Conservation (phyloP, 2,329 filamentous ascomycete species). For the Beauveria asiatica region DNA sequence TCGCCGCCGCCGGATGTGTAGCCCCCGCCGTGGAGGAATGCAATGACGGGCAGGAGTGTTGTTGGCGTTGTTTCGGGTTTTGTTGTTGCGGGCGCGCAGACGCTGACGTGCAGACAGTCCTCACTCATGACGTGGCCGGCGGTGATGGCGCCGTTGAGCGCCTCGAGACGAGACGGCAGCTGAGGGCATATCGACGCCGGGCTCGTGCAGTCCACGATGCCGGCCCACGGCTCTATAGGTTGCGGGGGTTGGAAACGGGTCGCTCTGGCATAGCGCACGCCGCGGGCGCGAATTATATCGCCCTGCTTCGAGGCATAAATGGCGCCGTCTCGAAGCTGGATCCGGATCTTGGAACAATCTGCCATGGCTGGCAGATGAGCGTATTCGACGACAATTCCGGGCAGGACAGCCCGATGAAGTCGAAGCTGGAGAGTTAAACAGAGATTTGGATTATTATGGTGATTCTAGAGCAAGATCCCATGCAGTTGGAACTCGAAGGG, state of each 20-base stretch:
- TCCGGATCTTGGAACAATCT: constrained; percentile 15
- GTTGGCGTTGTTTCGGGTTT: no score
- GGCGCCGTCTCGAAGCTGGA: constrained; percentile 11
- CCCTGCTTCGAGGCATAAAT: constrained; percentile 9
- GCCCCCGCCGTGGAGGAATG: constrained; percentile 18
- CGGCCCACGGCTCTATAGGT: constrained; percentile 5
- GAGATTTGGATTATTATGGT: neutral
- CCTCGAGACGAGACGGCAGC: constrained; percentile 11
- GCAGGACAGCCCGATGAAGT: no score
- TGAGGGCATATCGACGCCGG: constrained; percentile 15
- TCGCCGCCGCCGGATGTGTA: constrained; percentile 14
- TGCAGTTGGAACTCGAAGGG: neutral
- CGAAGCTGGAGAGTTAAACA: neutral
- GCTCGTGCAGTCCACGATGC: constrained; percentile 10
- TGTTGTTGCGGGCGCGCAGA: constrained; percentile 3
- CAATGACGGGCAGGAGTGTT: constrained; percentile 19
- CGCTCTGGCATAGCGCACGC: constrained; percentile 12
- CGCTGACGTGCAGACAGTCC: constrained; percentile 14
- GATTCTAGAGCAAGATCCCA: neutral
- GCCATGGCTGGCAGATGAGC: neutral
- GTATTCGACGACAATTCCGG: no score
- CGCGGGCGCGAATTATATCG: constrained; percentile 11
- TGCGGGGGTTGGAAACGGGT: constrained; percentile 13
- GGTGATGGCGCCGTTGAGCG: constrained; percentile 11
- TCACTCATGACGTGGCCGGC: constrained; percentile 9